Evolutionary conservation across 2,329 filamentous ascomycete species (phyloP), one percentile per base, ranked within the genome.

Genomic region (Juglanconis sp.): DNA sequence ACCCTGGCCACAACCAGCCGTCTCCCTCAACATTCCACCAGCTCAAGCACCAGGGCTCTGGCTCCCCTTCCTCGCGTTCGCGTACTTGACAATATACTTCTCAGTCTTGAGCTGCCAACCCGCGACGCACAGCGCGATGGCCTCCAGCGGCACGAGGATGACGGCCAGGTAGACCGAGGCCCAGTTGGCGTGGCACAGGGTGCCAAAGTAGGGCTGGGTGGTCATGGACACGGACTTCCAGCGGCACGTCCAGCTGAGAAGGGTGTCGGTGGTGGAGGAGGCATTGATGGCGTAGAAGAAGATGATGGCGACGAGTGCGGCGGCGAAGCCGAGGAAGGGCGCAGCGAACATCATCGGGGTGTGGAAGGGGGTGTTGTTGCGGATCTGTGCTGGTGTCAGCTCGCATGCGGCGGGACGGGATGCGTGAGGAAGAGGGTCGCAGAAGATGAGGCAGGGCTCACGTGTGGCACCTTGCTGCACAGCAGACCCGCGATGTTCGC

Each of bases 201-300:
- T 79, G 15, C 76, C 78, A 67, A 85, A 88, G 67, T 83, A 75
- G 35, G 86, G 84, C 63, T 78, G 72, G 40, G 73, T 68, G 15
- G 67, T 66, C 82, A 87, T 86, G 62, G 72, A 70, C n/a, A 86
- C 73, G 30, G 74, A 67, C 8, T 73, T 71, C 85, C 85, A 88
- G 64, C 83, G 82, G 70, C 85, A 88, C 46, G 79, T 82, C 85
- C 85, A 88, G 71, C 82, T 85, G 68, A 86, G 76, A 10, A 87
- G 71, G 6, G 82, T 84, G 68, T 85, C 82, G 61, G 74, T 73
- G 8, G 74, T 76, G 13, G 71, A 72, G 3, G 84, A 86, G 17
- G 77, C 70, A 65, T 86, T 82, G 70, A 83, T 76, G 57, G 76
- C 76, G 67, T 86, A 87, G 70, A 83, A 86, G 70, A 87, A 79